Conservation (phyloP, 2,329 filamentous ascomycete genomes). For the Fusarium luffae region DNA sequence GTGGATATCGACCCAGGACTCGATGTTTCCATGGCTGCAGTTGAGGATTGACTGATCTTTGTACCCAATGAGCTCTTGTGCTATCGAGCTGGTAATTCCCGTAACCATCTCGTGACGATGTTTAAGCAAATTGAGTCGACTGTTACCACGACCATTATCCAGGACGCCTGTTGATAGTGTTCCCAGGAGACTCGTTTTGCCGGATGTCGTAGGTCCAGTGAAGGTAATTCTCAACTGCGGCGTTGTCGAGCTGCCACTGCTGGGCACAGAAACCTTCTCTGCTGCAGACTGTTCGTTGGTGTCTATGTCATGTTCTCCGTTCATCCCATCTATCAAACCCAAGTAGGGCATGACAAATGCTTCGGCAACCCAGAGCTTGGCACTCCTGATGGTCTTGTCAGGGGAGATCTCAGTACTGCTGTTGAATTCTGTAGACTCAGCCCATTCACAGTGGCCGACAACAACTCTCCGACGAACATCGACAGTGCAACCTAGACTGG, state of each 20-base stretch:
- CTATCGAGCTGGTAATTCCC: slow-evolving; percentile 92
- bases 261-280: slow-evolving; percentile 45
- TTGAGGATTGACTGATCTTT: slow-evolving; percentile 73
- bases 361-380: slow-evolving; percentile 87
- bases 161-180: slow-evolving; percentile 87
- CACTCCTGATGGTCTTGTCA: slow-evolving; percentile 47
- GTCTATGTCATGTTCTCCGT: slow-evolving; percentile 1
- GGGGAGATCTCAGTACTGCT: slow-evolving; percentile 42
- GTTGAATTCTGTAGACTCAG: slow-evolving; percentile 55
- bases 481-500: slow-evolving; percentile 87
- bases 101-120: slow-evolving; percentile 94
- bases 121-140: slow-evolving; percentile 86
- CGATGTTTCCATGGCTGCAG: slow-evolving; percentile 86
- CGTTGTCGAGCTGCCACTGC: slow-evolving; percentile 63
- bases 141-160: slow-evolving; percentile 93
- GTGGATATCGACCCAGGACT: slow-evolving; percentile 95
- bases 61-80: slow-evolving; percentile 94
- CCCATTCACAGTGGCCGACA: slow-evolving; percentile 87
- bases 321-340: slow-evolving; percentile 49
- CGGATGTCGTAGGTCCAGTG: slow-evolving; percentile 88
- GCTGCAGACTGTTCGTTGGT: slow-evolving; percentile 6
- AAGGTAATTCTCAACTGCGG: slow-evolving; percentile 88
- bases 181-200: slow-evolving; percentile 91
- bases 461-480: slow-evolving; percentile 83
- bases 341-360: slow-evolving; percentile 84